Conservation (phyloP, 768 basidiomycete species). For the Hygrophorus russula region DNA sequence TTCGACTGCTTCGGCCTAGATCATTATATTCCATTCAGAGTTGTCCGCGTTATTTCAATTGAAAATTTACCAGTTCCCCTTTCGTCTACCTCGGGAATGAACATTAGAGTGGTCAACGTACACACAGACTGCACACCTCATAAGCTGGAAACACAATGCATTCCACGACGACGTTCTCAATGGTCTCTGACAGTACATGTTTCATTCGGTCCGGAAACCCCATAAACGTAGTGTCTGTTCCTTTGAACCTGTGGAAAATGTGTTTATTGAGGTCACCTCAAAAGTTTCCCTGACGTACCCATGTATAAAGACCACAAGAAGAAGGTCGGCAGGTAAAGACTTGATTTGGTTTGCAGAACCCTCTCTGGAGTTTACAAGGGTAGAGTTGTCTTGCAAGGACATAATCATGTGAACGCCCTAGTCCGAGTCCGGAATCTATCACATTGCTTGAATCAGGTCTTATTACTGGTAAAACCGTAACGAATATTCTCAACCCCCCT, state of each 20-base stretch:
- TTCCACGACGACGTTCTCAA: slow-evolving; percentile 48
- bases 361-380: too few relatives aligned
- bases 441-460: too few relatives aligned
- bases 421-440: too few relatives aligned
- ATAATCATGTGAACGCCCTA: too few relatives aligned
- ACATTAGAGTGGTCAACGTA: neutral
- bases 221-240: slow-evolving; percentile 56
- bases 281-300: slow-evolving; percentile 22
- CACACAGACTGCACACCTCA: slow-evolving; percentile 39
- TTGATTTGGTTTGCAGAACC: neutral
- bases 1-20: slow-evolving; percentile 67
- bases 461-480: too few relatives aligned
- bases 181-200: slow-evolving; percentile 62
- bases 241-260: slow-evolving; percentile 43
- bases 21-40: slow-evolving; percentile 6
- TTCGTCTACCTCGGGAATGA: slow-evolving; percentile 47
- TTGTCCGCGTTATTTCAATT: neutral
- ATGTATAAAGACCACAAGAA: slow-evolving; percentile 72
- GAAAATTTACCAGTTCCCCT: slow-evolving; percentile 65
- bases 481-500: too few relatives aligned
- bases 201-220: slow-evolving; percentile 72
- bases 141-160: slow-evolving; percentile 83
- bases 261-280: neutral
- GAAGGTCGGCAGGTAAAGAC: slow-evolving; percentile 23
- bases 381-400: too few relatives aligned